Evolutionary conservation across 1,284 basidiomycete species (phyloP).

Genomic region (Waitea zeae): DNA sequence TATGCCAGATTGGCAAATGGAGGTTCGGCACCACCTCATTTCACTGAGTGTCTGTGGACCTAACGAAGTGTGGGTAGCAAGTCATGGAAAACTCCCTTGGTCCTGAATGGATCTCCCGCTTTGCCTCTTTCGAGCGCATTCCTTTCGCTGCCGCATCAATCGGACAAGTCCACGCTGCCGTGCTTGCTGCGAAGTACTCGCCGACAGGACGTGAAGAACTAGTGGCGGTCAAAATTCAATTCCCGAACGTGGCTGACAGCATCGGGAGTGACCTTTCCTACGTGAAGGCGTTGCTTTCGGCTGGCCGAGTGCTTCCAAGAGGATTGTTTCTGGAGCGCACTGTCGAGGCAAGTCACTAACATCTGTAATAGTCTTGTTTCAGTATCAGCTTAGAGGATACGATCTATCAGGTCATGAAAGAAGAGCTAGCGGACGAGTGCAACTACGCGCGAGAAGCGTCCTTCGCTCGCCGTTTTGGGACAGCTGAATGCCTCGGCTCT

Average conservation of each 20-base stretch:
- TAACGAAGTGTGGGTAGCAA: no score
- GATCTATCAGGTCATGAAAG: conserved; percentile 54
- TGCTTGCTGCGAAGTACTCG: conserved; percentile 30
- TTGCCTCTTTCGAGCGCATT: conserved; percentile 64
- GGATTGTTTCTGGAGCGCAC: conserved; percentile 86
- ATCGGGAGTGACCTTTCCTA: conserved; percentile 84
- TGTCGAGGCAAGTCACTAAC: conserved; percentile 31
- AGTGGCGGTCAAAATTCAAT: conserved; percentile 93
- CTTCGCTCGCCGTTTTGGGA: conserved; percentile 50
- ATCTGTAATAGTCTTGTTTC: not conserved
- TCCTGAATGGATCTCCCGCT: conserved; percentile 55
- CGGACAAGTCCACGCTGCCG: conserved; percentile 84
- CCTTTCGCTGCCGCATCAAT: conserved; percentile 97
- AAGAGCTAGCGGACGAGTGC: conserved; percentile 91
- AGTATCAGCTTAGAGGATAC: not conserved
- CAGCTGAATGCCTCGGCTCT: conserved; percentile 27
- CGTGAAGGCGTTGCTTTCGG: conserved; percentile 69
- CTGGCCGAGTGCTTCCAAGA: conserved; percentile 66
- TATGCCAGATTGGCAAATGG: conserved; percentile 98
- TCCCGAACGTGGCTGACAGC: conserved; percentile 79
- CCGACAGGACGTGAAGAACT: conserved; percentile 33
- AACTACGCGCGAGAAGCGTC: conserved; percentile 81
- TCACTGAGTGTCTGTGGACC: conserved; percentile 3
- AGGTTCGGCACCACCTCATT: conserved; percentile 31
- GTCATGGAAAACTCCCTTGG: conserved; percentile 70